Percentiles rank a stretch among this genome's conserved stretches.
Evolutionary conservation across 345 rosid species (phyloP).

Genomic region (Eucalyptus marginata): DNA sequence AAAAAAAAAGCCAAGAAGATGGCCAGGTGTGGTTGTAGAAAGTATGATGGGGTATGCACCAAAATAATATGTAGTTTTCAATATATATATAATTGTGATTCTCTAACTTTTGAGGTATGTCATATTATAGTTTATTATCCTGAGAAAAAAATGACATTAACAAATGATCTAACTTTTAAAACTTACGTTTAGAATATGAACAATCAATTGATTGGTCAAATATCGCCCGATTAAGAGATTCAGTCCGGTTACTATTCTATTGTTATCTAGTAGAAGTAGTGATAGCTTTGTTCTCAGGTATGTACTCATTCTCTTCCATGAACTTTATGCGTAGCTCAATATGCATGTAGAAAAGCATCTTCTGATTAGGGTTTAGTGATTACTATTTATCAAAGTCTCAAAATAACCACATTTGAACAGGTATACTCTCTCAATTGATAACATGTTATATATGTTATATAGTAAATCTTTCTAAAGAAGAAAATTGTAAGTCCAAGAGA

Average conservation of each 20-base stretch:
- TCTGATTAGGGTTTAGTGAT: background rate
- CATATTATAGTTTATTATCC: background rate
- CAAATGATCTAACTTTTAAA: background rate
- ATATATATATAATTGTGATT: background rate
- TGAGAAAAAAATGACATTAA: background rate
- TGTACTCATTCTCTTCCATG: background rate
- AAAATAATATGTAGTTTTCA: background rate
- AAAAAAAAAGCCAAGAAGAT: background rate
- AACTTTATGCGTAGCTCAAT: background rate
- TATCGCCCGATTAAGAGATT: background rate
- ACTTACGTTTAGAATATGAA: background rate
- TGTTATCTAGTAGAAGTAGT: background rate
- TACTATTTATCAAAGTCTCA: background rate
- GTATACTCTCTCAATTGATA: background rate
- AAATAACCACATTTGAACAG: background rate
- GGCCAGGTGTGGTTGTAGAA: background rate
- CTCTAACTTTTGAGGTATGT: background rate
- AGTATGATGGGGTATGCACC: background rate
- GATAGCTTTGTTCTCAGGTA: background rate
- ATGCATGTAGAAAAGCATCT: background rate
- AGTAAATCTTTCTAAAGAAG: background rate
- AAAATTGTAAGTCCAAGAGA: background rate
- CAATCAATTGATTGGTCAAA: background rate
- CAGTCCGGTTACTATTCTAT: background rate
- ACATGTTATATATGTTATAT: background rate